Percentiles rank a stretch among this genome's conserved stretches.
Evolutionary conservation across 805 yeast species (phyloP).

Genomic region (Myxozyma geophila): DNA sequence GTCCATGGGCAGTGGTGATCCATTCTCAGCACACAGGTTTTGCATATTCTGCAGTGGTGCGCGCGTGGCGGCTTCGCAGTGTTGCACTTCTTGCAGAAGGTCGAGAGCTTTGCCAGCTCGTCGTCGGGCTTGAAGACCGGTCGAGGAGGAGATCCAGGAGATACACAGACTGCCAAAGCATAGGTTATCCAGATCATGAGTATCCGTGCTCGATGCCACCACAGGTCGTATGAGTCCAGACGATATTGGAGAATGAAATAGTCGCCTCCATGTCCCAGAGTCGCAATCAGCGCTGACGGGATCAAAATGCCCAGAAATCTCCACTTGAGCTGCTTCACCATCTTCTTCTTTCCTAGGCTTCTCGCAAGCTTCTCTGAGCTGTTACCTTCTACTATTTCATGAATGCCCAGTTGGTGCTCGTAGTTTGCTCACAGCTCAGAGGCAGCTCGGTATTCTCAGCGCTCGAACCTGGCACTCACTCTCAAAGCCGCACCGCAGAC

Average conservation of each 20-base stretch:
- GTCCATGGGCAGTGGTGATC: slow-evolving; percentile 98
- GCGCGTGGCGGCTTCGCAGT: slow-evolving; percentile 77
- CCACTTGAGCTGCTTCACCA: slow-evolving; percentile 31
- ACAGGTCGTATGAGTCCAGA: slow-evolving; percentile 49
- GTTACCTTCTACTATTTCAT: no score
- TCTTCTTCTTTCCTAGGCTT: not conserved
- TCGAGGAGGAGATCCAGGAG: slow-evolving; percentile 72
- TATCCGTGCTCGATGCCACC: slow-evolving; percentile 54
- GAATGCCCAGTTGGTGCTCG: no score
- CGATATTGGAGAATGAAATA: slow-evolving; percentile 56
- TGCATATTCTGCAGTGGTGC: slow-evolving; percentile 79
- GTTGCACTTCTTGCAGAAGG: slow-evolving; percentile 61
- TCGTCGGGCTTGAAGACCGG: slow-evolving; percentile 49
- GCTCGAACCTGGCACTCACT: no score
- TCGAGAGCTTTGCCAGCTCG: slow-evolving; percentile 57
- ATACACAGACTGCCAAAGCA: slow-evolving; percentile 62
- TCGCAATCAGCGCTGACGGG: slow-evolving; percentile 64
- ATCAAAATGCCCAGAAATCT: slow-evolving; percentile 45
- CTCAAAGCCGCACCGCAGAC: no score
- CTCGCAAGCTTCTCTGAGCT: no score
- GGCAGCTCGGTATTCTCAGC: no score
- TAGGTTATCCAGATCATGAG: slow-evolving; percentile 77
- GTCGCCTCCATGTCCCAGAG: slow-evolving; percentile 67
- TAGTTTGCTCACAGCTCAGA: no score
- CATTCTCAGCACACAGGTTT: slow-evolving; percentile 79